Evolutionary conservation across 306 rosid genomes (phyloP), one percentile per base, ranked within the genome.

Genomic region (Cucurbita ficifolia): DNA sequence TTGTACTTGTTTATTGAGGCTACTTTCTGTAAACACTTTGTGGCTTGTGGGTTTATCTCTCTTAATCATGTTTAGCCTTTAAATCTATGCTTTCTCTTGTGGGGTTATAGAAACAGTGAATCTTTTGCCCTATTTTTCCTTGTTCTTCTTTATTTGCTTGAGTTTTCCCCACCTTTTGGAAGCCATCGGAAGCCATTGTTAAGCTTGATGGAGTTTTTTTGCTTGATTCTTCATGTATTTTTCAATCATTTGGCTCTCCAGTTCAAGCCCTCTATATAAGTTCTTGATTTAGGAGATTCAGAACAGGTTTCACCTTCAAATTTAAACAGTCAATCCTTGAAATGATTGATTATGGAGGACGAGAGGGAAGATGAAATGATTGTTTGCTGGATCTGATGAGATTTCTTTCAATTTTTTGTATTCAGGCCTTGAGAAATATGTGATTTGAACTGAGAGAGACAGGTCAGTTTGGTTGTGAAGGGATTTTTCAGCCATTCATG

Each of bases 11-110:
- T 75, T 75, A 17, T 62, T 77, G 53, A 75, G 75, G 55, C 48
- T 80, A 71, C 81, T 82, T 86, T 78, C 16, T 83, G 81, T 75
- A 42, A 74, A 36, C 75, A 43, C 54, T 75, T 76, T 72, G 18
- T 59, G 67, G 7, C 13, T 61, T 72, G 71, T 78, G 39, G 57
- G 68, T 83, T 57, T 63, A 46, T 54, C 79, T 58, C 70, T 77
- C 73, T 49, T 61, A 76, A 51, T 76, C n/a, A 65, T 67, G 74
- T 70, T 49, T 70, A 24, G 36, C 13, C 74, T 70, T 49, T 70
- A 22, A 53, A 36, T 19, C 61, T 52, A 18, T 52, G 22, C 9
- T 71, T 51, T 71, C 58, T 40, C 55, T 72, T 19, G 18, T 53
- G 76, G 76, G 76, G 18, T 72, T 72, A 3, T 12, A 38, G 51